These are phyloP conservation scores for Quercus parvula DNA, from an alignment of 306 rosid species.

Conservation along the genomic window DNA sequence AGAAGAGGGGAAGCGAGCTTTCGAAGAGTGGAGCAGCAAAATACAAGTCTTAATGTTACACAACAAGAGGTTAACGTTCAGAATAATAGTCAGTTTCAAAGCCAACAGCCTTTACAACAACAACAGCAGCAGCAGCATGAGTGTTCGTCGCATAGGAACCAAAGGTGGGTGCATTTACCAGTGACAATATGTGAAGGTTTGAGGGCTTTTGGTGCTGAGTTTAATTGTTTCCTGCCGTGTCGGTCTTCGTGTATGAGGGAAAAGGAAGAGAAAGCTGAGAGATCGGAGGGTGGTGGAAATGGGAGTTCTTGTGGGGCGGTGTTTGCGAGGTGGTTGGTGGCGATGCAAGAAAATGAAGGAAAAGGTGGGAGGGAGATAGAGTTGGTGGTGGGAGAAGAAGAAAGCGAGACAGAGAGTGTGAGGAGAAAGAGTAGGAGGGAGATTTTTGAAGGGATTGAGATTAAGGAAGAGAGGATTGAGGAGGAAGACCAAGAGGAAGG, in stretches of 20 bases:
- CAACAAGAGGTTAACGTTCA: conserved; percentile 43
- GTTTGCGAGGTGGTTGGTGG: conserved; percentile 77
- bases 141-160: conserved; percentile 58
- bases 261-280: conserved; percentile 33
- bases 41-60: neutral
- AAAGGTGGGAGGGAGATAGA: no score
- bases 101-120: conserved; percentile 27
- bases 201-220: conserved; percentile 62
- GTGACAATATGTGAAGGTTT: conserved; percentile 85
- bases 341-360: conserved; percentile 38
- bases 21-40: conserved; percentile 38
- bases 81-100: conserved; percentile 38
- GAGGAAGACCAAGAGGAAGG: conserved; percentile 44
- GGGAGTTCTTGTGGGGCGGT: conserved; percentile 66
- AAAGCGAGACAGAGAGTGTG: conserved; percentile 28
- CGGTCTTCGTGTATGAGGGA: conserved; percentile 59
- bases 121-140: conserved; percentile 37
- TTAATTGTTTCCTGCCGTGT: conserved; percentile 85
- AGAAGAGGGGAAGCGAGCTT: conserved; percentile 68
- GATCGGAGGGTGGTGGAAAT: conserved; percentile 25
- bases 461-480: conserved; percentile 36
- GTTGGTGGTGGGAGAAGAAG: conserved; percentile 41
- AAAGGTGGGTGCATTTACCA: conserved; percentile 89
- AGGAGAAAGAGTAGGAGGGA: conserved; percentile 49
- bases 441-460: conserved; percentile 68